Base-by-base conservation (phyloP, 805 yeast genomes). In the Schwanniomyces yamadae region DNA sequence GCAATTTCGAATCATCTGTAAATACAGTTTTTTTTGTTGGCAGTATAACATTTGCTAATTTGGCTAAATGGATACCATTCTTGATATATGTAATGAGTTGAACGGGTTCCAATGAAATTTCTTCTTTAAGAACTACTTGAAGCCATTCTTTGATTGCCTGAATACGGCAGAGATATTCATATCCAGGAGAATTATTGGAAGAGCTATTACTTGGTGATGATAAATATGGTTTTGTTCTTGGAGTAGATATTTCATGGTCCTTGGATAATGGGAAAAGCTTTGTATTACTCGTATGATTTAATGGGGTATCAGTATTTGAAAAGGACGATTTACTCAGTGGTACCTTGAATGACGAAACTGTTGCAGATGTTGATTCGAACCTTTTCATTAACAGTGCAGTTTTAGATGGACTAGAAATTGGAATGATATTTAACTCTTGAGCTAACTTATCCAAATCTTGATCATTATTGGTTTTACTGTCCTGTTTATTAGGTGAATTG, bases 31-130 rank as follows among this genome's bases (percentile, higher is more conserved):
- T 80, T 80, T 35, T 63, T 0, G 76, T 71, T 0, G 96, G 91
- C 31, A 83, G 77, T 36, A 93, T 79, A 2, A 69, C 73, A 47
- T 78, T 76, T 6, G 95, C 80, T 27, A 91, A 59, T 52, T 84
- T 80, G 2, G 97, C 97, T 23, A 93, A 64, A 28, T 80, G 69
- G 1, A 90, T 89, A 45, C 99, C 99, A 61, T 91, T 84, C 44
- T 90, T 72, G 19, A 93, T 62, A 25, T 79, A 75, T 30, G 83
- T 78, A 23, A 84, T 73, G 29, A 86, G 62, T 28, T 80, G 77
- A 4, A 73, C 66, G 2, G 79, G 80, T 0, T 78, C 60, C 25
- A 62, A 66, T 0, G 82, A 77, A 9, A 86, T 67, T 15, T 59
- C 59, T 45, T 81, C 85, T 3, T 66, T 72, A 11, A 84, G 68